Evolutionary conservation across 768 basidiomycete genomes (phyloP).

Genomic region (Lactarius akahatsu): DNA sequence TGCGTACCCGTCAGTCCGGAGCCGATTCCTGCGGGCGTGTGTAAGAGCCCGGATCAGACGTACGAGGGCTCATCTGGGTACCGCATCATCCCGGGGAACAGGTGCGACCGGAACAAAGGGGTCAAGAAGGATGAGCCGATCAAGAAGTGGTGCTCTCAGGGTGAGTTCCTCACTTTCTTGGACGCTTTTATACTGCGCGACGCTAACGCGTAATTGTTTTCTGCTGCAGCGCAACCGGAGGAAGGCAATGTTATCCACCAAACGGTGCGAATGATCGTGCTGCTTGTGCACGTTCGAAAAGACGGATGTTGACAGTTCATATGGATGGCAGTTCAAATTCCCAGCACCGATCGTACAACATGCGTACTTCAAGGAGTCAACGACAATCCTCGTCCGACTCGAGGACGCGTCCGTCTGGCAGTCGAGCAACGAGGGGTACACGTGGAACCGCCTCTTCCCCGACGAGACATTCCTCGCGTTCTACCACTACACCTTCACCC

Average conservation of each 20-base stretch:
- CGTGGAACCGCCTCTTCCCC: conserved; percentile 70
- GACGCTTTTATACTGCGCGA: background rate
- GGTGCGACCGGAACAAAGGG: conserved; percentile 63
- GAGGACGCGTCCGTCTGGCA: conserved; percentile 84
- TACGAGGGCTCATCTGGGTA: conserved; percentile 92
- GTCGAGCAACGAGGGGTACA: conserved; percentile 92
- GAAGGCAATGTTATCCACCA: conserved; percentile 80
- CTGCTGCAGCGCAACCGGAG: conserved; percentile 61
- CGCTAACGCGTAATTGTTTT: conserved; percentile 10
- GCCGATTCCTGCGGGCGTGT: conserved; percentile 75
- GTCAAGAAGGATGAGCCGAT: conserved; percentile 65
- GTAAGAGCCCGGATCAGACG: conserved; percentile 52
- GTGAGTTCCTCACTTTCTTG: conserved; percentile 38
- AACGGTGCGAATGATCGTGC: conserved; percentile 47
- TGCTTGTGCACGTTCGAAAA: background rate
- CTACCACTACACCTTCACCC: conserved; percentile 77
- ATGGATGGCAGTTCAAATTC: conserved; percentile 58
- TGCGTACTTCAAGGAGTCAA: conserved; percentile 81
- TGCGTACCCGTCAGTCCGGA: conserved; percentile 90
- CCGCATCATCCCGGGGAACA: conserved; percentile 89
- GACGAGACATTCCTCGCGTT: conserved; percentile 73
- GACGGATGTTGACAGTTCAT: background rate
- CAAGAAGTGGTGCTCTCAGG: conserved; percentile 75
- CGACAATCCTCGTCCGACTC: conserved; percentile 82
- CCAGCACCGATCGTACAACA: conserved; percentile 64